Evolutionary conservation across 805 yeast genomes (phyloP).

Genomic region (Maudiozyma barnettii): DNA sequence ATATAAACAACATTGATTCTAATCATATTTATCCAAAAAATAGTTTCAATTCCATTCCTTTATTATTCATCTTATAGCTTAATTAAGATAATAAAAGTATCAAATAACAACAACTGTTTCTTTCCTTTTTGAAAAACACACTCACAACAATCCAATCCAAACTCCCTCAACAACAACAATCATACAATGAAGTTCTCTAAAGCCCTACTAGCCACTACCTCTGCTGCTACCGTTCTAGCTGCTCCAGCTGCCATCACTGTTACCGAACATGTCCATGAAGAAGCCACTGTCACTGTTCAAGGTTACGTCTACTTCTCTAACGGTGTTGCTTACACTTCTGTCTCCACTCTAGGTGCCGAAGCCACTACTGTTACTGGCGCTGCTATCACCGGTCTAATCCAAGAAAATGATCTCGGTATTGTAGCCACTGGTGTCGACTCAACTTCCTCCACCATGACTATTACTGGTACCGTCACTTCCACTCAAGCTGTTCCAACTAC

Average conservation of each 20-base stretch:
- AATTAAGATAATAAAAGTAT: no score
- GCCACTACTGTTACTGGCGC: conserved; percentile 4
- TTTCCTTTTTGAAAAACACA: no score
- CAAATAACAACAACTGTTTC: no score
- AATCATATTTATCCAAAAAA: no score
- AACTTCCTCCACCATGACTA: conserved; percentile 30
- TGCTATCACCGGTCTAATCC: conserved; percentile 5
- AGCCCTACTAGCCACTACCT: conserved; percentile 12
- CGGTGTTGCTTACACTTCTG: conserved; percentile 20
- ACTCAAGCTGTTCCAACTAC: conserved; percentile 13
- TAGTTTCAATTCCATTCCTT: background rate
- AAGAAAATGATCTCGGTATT: conserved; percentile 6
- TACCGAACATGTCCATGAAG: conserved; percentile 22
- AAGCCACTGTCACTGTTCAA: conserved; percentile 21
- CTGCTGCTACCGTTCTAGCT: conserved; percentile 12
- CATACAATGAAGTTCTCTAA: conserved; percentile 19
- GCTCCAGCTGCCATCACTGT: conserved; percentile 21
- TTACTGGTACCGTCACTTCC: conserved; percentile 14
- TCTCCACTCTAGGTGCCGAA: conserved; percentile 8
- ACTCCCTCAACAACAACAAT: background rate
- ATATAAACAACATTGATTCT: no score
- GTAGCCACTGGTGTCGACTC: conserved; percentile 9
- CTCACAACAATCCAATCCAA: background rate
- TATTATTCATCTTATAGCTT: background rate
- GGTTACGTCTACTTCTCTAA: conserved; percentile 20